A percentile compares a stretch with the other conserved stretches of the same genome.
Conservation (phyloP, 495 filamentous ascomycete genomes). For the Tuber indicum region DNA sequence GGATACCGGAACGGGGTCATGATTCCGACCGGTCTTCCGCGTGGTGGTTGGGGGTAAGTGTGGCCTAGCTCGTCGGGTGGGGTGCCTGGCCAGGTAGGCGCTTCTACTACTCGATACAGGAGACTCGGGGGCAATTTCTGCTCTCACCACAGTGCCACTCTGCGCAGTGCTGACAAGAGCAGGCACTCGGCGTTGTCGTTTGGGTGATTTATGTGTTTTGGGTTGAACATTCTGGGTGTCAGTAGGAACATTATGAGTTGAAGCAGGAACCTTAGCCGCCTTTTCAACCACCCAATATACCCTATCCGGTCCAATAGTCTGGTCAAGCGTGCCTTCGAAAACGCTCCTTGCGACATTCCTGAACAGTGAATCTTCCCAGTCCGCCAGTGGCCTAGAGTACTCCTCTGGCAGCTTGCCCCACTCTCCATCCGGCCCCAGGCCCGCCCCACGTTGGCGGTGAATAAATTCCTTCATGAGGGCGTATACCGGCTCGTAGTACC, state of each 20-base stretch:
- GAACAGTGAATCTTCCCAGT: background rate
- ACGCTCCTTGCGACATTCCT: accelerated
- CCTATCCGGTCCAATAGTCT: background rate
- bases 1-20: background rate
- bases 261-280: too few relatives aligned
- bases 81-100: too few relatives aligned
- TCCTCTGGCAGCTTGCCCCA: background rate
- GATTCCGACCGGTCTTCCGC: too few relatives aligned
- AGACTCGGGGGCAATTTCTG: background rate
- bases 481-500: background rate
- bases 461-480: background rate
- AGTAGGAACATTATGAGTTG: too few relatives aligned
- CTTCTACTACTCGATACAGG: background rate
- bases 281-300: accelerated
- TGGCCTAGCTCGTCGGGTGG: too few relatives aligned
- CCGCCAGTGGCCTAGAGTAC: background rate
- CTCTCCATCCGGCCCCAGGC: background rate
- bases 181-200: background rate
- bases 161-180: background rate
- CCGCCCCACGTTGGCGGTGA: background rate
- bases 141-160: background rate
- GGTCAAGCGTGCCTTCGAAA: background rate
- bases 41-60: too few relatives aligned
- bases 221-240: too few relatives aligned
- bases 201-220: too few relatives aligned